Conservation (phyloP, 2,329 filamentous ascomycete species). For the Mycocentrospora acerina region DNA sequence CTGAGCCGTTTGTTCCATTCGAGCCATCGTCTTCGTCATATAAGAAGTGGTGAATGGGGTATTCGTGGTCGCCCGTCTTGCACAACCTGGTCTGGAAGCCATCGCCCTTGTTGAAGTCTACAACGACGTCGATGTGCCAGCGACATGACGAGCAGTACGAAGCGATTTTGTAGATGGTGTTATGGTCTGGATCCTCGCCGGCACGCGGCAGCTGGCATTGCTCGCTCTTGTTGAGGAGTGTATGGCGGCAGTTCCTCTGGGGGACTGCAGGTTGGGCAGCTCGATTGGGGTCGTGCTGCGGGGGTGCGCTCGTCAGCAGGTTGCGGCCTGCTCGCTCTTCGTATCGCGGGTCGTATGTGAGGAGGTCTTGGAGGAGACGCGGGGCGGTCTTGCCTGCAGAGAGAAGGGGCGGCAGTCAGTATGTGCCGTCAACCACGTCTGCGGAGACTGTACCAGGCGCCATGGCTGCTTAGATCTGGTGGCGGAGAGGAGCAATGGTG, state of each 20-base stretch:
- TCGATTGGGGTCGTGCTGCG: conserved; percentile 48
- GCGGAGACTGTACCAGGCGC: conserved; percentile 21
- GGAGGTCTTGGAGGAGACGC: conserved; percentile 54
- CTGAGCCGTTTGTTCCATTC: conserved; percentile 11
- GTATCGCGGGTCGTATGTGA: conserved; percentile 52
- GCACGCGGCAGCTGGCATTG: conserved; percentile 54
- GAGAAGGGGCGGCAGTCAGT: conserved; percentile 30
- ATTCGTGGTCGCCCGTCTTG: conserved; percentile 45
- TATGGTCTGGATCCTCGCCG: conserved; percentile 41
- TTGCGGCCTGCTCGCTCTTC: conserved; percentile 52
- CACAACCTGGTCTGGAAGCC: conserved; percentile 44
- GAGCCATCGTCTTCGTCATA: conserved; percentile 23
- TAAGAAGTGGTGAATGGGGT: conserved; percentile 64
- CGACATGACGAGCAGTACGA: conserved; percentile 64
- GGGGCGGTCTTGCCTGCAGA: conserved; percentile 53
- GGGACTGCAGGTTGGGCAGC: conserved; percentile 40
- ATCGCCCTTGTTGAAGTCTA: conserved; percentile 51
- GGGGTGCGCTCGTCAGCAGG: conserved; percentile 60
- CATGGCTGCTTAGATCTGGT: conserved; percentile 16
- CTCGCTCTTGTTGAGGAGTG: conserved; percentile 57
- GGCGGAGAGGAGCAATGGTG: neutral
- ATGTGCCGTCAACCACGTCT: conserved; percentile 1
- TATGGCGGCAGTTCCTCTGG: conserved; percentile 57
- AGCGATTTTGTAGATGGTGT: conserved; percentile 57
- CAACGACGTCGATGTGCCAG: conserved; percentile 60